Evolutionary conservation across 2,329 filamentous ascomycete species (phyloP).

Genomic region (Paracoccidioides brasiliensis): DNA sequence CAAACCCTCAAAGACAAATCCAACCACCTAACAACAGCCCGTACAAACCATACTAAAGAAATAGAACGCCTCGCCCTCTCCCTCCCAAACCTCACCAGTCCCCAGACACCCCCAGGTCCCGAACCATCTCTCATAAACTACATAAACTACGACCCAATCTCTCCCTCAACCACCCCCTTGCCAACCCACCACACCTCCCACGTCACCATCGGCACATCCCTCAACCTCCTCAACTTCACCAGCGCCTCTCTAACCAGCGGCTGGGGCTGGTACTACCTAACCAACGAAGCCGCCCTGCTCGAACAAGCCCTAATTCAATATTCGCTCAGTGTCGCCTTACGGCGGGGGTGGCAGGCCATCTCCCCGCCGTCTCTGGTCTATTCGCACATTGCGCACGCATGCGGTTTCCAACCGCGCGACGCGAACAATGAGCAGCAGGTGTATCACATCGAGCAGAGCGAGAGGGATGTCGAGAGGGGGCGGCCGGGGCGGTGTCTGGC

Average conservation of each 20-base stretch:
- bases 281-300: constrained; percentile 83
- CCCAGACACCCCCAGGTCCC: constrained; percentile 57
- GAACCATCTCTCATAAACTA: constrained; percentile 56
- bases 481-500: constrained; percentile 64
- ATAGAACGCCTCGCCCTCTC: constrained; percentile 63
- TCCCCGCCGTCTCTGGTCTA: constrained; percentile 86
- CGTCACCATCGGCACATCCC: constrained; percentile 69
- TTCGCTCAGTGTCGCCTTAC: constrained; percentile 58
- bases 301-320: constrained; percentile 90
- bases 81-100: constrained; percentile 75
- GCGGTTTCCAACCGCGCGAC: constrained; percentile 89
- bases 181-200: constrained; percentile 50
- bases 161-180: constrained; percentile 12
- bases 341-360: constrained; percentile 64
- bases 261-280: constrained; percentile 96
- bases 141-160: constrained; percentile 58
- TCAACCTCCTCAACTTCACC: constrained; percentile 85
- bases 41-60: constrained; percentile 35
- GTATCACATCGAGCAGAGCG: constrained; percentile 59
- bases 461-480: constrained; percentile 46
- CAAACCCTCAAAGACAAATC: constrained; percentile 27
- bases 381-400: constrained; percentile 75
- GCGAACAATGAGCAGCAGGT: constrained; percentile 84
- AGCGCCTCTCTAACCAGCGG: constrained; percentile 69
- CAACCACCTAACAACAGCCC: constrained; percentile 20